phyloP scores from a whole-genome alignment of 225 moss, liverwort and hornwort genomes.

The Takakia lepidozioides region DNA sequence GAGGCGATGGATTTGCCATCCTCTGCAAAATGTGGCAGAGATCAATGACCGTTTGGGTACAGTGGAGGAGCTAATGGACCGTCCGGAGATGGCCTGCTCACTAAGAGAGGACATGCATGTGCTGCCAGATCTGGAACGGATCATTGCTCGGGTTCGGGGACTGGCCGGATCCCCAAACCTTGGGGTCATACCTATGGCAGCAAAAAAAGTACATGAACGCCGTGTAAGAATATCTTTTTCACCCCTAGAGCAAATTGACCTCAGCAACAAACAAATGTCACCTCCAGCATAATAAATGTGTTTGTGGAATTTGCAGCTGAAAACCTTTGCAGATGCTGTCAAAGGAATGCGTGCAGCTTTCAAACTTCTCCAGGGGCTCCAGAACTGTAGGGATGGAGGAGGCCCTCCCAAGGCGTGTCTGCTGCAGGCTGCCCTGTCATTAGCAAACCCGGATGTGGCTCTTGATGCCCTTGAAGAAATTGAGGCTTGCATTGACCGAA shows the following conservation, averaged over 20 bases:
- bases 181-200: constrained; percentile 65
- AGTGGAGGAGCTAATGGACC: constrained; percentile 59
- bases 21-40: constrained; percentile 57
- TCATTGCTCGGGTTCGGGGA: constrained; percentile 71
- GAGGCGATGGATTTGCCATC: constrained; percentile 94
- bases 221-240: constrained; percentile 32
- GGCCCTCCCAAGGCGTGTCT: constrained; percentile 37
- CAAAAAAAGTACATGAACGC: constrained; percentile 71
- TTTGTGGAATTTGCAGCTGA: constrained; percentile 40
- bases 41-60: constrained; percentile 65
- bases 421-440: constrained; percentile 21
- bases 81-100: constrained; percentile 47
- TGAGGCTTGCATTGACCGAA: constrained; percentile 38
- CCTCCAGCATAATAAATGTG: background rate
- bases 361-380: constrained; percentile 42
- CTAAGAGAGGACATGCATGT: constrained; percentile 50
- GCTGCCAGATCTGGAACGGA: constrained; percentile 81
- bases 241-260: no score
- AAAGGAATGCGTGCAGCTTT: constrained; percentile 62
- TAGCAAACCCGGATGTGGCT: constrained; percentile 18
- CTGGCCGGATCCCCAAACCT: constrained; percentile 59
- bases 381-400: constrained; percentile 19
- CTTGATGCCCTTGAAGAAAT: constrained; percentile 33
- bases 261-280: no score
- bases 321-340: constrained; percentile 64